Evolutionary conservation across 2,329 filamentous ascomycete genomes (phyloP).

Genomic region (Juglanconis oblonga): DNA sequence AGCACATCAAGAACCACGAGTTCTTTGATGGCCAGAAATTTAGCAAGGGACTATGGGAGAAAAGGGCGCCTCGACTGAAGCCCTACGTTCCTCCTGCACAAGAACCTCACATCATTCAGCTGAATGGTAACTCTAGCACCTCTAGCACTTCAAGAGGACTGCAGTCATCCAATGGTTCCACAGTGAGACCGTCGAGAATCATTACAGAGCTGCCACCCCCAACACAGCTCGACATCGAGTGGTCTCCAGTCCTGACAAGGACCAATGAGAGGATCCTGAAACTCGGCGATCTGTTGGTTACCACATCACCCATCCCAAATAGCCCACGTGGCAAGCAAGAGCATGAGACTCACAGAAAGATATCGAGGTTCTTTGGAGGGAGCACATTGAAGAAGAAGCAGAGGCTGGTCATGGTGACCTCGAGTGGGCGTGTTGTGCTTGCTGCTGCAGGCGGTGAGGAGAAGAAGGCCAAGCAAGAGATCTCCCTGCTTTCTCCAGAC

Average conservation of each 20-base stretch:
- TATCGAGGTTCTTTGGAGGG: constrained; percentile 90
- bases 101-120: constrained; percentile 71
- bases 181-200: constrained; percentile 65
- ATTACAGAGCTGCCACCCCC: constrained; percentile 97
- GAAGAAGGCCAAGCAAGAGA: constrained; percentile 90
- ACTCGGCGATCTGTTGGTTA: constrained; percentile 84
- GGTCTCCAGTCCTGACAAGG: constrained; percentile 90
- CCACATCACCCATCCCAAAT: constrained; percentile 73
- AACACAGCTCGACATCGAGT: constrained; percentile 95
- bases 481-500: constrained; percentile 75
- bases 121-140: constrained; percentile 52
- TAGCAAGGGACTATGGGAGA: constrained; percentile 82
- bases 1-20: constrained; percentile 94
- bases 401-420: constrained; percentile 91
- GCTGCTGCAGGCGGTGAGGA: constrained; percentile 91
- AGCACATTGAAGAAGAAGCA: constrained; percentile 90
- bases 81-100: constrained; percentile 75
- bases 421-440: constrained; percentile 82
- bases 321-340: constrained; percentile 70
- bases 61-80: constrained; percentile 82
- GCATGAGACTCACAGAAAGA: constrained; percentile 74
- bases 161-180: constrained; percentile 42
- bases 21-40: constrained; percentile 89
- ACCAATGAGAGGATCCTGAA: constrained; percentile 93
- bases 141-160: constrained; percentile 28